phyloP scores from a whole-genome alignment of 176 grass and related monocot species.

The Triticum monococcum region DNA sequence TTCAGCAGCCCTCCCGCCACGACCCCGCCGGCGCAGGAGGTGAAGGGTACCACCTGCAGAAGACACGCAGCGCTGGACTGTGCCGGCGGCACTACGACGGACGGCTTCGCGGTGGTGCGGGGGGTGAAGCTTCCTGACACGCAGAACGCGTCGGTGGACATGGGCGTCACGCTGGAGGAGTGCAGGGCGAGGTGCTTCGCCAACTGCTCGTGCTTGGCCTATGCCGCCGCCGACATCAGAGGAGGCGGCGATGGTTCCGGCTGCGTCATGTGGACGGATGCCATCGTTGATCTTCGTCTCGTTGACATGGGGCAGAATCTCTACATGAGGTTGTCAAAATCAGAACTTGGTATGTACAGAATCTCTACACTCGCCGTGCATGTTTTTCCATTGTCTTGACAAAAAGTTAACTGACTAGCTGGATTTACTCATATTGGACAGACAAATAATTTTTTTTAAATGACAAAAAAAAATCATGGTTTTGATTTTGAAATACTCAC shows the following conservation, averaged over 20 bases:
- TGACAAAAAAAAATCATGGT: too few relatives aligned
- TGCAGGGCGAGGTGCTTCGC: conserved; percentile 34
- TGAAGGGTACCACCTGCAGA: conserved; percentile 28
- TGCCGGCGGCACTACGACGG: neutral
- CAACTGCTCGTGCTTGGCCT: conserved; percentile 65
- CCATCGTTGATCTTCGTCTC: conserved; percentile 14
- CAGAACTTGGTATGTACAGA: conserved; percentile 18
- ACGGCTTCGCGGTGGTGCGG: conserved; percentile 13
- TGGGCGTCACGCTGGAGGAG: neutral
- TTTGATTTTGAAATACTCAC: too few relatives aligned
- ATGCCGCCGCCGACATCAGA: conserved; percentile 25
- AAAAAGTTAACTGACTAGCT: too few relatives aligned
- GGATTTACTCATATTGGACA: too few relatives aligned
- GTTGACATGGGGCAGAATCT: conserved; percentile 20
- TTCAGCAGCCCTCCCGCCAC: conserved; percentile 9
- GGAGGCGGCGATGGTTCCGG: conserved; percentile 6
- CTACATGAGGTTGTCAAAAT: conserved; percentile 22
- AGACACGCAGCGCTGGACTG: conserved; percentile 30
- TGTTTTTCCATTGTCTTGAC: too few relatives aligned
- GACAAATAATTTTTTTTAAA: too few relatives aligned
- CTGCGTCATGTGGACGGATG: conserved; percentile 26
- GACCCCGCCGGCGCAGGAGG: neutral
- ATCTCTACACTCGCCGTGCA: too few relatives aligned
- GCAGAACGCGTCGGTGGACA: conserved; percentile 20
- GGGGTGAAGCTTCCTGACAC: conserved; percentile 51